Evolutionary conservation across 176 grass and related monocot genomes (phyloP), one percentile per base, ranked within the genome.

Genomic region (Zea luxurians): DNA sequence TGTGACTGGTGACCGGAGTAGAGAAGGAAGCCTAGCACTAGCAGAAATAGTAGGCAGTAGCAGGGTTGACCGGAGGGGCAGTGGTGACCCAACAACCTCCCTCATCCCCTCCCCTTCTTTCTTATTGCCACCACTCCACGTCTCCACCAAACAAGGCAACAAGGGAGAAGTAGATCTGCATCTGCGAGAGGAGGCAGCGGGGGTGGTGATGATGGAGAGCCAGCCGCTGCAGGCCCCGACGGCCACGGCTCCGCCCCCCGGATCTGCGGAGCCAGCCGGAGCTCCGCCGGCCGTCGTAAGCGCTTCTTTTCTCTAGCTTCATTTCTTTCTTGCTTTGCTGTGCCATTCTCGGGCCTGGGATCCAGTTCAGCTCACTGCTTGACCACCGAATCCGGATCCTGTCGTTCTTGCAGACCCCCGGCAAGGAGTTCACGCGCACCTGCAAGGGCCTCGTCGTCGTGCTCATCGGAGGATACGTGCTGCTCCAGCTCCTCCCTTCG

Each of bases 381-480:
- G 42, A 4, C 44, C 20, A 35, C 27, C 20, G 18, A 27, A 13
- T 2, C 21, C 78, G 50, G 53, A 9, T 65, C 64, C 57, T 49
- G 13, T 36, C 18, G 3, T 54, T 18, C 0, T 63, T 8, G 63
- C 71, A 90, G 78, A 75, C 75, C 68, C 85, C 88, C 9, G 91
- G 91, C 60, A 93, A 93, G 89, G 91, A 85, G 82, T 97, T 93
- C 82, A 97, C 94, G 66, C 80, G 75, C 73, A 93, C 91, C 75
- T 97, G 91, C 91, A 97, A 97, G 75, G 94, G 94, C 71, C 91
- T 93, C 41, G 87, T 85, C 62, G 89, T 93, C 50, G 76, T 93
- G 15, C 84, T 97, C 41, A 60, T 97, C 64, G 87, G 87, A 13
- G 94, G 94, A 81, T 93, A 91, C 73, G 91, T 89, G 11, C 81